Conservation (phyloP, 106 monocot genomes). For the Apostasia shenzhenica region DNA sequence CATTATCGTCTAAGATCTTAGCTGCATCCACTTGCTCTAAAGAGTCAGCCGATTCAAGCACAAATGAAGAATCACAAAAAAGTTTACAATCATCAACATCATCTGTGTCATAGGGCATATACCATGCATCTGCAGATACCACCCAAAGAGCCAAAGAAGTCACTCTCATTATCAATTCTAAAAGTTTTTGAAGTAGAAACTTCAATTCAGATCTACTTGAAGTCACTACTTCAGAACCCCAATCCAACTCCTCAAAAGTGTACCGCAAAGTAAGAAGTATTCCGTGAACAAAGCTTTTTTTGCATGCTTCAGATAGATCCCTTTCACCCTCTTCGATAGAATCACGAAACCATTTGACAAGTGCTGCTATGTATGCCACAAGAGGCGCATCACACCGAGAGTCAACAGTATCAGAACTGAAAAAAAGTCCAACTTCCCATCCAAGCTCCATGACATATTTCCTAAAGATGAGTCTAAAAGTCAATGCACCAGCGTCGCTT, state of each 20-base stretch:
- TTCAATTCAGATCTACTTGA: constrained; percentile 51
- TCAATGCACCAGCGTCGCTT: constrained; percentile 97
- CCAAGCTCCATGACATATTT: constrained; percentile 89
- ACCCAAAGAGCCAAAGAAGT: constrained; percentile 92
- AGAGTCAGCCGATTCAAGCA: constrained; percentile 26
- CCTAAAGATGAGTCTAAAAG: constrained; percentile 76
- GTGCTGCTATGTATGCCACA: constrained; percentile 60
- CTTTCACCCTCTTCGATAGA: constrained; percentile 76
- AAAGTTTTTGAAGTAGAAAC: constrained; percentile 52
- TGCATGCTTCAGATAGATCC: constrained; percentile 83
- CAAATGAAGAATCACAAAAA: constrained; percentile 29
- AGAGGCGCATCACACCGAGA: constrained; percentile 23
- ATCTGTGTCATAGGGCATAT: constrained; percentile 72
- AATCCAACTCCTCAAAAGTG: constrained; percentile 97
- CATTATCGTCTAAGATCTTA: constrained; percentile 25
- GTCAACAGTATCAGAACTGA: constrained; percentile 18
- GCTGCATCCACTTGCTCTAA: constrained; percentile 20
- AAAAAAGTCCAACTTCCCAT: constrained; percentile 44
- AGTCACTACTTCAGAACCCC: constrained; percentile 51
- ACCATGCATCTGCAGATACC: constrained; percentile 92
- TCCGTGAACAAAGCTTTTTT: constrained; percentile 92
- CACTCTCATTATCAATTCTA: constrained; percentile 74
- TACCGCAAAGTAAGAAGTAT: constrained; percentile 87
- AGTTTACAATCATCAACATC: constrained; percentile 49
- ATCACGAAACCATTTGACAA: constrained; percentile 66